Percentiles rank a stretch among this genome's conserved stretches.
These are phyloP conservation scores for Chalaropsis thielavioides DNA, from an alignment of 2,329 filamentous ascomycete genomes.

Conservation along the genomic window DNA sequence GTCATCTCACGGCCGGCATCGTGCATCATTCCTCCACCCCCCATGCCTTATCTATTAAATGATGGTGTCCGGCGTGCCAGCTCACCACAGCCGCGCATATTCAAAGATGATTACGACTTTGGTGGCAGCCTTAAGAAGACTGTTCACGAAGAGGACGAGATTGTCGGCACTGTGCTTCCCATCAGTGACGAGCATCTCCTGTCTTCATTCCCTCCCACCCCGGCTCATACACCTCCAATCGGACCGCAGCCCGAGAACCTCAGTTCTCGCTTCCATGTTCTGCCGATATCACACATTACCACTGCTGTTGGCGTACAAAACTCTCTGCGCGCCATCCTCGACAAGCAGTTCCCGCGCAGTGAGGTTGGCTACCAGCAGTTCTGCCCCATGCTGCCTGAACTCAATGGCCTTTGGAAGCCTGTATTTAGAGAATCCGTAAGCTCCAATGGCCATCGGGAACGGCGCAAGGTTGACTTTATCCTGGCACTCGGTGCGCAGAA, in stretches of 20 bases:
- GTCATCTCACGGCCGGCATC: conserved; percentile 11
- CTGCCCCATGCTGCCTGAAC: conserved; percentile 33
- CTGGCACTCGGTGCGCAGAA: conserved; percentile 44
- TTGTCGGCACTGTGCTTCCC: background rate
- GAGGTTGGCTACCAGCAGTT: conserved; percentile 35
- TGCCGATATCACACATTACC: conserved; percentile 29
- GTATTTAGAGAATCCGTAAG: conserved; percentile 30
- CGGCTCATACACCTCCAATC: conserved; percentile 13
- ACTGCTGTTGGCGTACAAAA: conserved; percentile 44
- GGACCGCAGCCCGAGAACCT: conserved; percentile 11
- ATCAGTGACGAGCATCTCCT: conserved; percentile 14
- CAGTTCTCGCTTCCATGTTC: conserved; percentile 22
- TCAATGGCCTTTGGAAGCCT: conserved; percentile 38
- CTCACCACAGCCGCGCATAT: conserved; percentile 9
- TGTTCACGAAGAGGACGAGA: background rate
- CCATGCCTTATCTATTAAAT: background rate
- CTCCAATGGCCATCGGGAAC: conserved; percentile 22
- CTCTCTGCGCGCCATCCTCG: conserved; percentile 38
- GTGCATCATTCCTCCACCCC: conserved; percentile 6
- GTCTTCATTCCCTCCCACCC: conserved; percentile 16
- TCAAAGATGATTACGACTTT: conserved; percentile 11
- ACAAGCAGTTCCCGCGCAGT: conserved; percentile 35
- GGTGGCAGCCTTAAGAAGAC: conserved; percentile 9
- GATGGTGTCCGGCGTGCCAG: conserved; percentile 12
- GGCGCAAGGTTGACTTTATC: conserved; percentile 40